Evolutionary conservation across 495 filamentous ascomycete species (phyloP), one percentile per base, ranked within the genome.

Genomic region (Aspergillus conjunctus): DNA sequence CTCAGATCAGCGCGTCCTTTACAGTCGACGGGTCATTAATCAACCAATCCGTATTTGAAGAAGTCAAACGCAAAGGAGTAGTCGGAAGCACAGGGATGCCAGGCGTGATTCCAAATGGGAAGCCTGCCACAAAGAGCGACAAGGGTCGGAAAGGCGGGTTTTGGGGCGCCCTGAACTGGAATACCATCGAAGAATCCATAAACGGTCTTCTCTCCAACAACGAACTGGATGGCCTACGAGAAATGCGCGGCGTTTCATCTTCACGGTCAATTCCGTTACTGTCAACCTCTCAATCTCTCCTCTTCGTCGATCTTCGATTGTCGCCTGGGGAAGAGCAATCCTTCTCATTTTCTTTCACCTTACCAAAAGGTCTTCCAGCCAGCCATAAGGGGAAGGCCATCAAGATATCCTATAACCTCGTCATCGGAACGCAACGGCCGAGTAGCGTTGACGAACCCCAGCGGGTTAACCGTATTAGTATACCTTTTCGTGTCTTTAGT

Each of bases 401-500:
- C 54, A 97, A 97, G 70, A 90, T 98, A 33, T 84, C 84, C 2
- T 98, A 98, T 79, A 91, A 89, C 71, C 74, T 98, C 14, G 85
- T 96, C 26, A 91, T 98, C 64, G 94, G 93, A 33, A 97, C 92
- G 5, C 94, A 98, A 69, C 77, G 93, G 51, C 87, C 93, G 4
- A 91, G 91, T 18, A 87, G 85, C 15, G 78, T 82, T 11, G 86
- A 84, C 58, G 89, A 93, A 61, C 86, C 91, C 63, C 91, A 93
- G 66, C 70, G 76, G n/a, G 87, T 97, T 54, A 91, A 88, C 67
- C 89, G 91, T n/a, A 89, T 97, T 30, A 92, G 96, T 58, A 81
- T 97, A 30, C 94, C 95, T 3, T 98, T 98, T 69, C 87, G 93
- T n/a, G 90, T 98, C 4, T 86, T 97, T 31, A 91, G 92, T 34